Base-by-base conservation (phyloP, 345 rosid genomes). In the Salix arbutifolia region DNA sequence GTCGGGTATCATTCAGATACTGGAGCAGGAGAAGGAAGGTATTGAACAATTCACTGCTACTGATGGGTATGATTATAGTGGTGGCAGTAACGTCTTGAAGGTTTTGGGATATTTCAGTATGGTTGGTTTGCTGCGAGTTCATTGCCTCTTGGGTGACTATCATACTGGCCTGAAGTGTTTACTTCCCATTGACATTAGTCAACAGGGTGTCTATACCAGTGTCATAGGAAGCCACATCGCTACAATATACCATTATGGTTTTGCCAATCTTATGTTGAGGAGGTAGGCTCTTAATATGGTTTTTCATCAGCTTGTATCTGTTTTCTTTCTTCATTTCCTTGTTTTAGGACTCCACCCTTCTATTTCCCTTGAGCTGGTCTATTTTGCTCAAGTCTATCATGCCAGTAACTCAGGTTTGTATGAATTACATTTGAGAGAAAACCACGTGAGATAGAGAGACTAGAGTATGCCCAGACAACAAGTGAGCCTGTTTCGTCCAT, bases 41-140 rank as follows among this genome's bases (percentile, higher is more conserved):
- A 82, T 87, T 76, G 99, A 92, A 73, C 98, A 96, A 17, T 96
- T 96, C 84, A 96, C 98, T 65, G 93, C 94, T 48, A 94, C 93
- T 68, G 98, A 96, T 86, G 99, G 99, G 44, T 96, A 96, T 78
- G 98, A 94, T 79, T 96, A 92, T 76, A 87, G 65, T 83, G 99
- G 99, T 67, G 99, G 99, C 19, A 96, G 99, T 77, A 96, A 96
- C 65, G 98, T 94, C 68, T 81, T 94, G 91, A 96, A 96, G 87
- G 98, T 96, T 76, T 82, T 96, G 60, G 99, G 99, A 44, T 96
- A 94, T 82, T 96, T 96, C 85, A 96, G 99, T 84, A 91, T 91
- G 97, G 96, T 96, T 50, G 99, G 97, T 76, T 85, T 96, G 82
- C 82, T 96, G 76, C 91, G 97, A 46, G 99, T 96, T 78, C 98